Evolutionary conservation across 1,284 basidiomycete species (phyloP), one percentile per base, ranked within the genome.

Genomic region (Ustilago loliicola): DNA sequence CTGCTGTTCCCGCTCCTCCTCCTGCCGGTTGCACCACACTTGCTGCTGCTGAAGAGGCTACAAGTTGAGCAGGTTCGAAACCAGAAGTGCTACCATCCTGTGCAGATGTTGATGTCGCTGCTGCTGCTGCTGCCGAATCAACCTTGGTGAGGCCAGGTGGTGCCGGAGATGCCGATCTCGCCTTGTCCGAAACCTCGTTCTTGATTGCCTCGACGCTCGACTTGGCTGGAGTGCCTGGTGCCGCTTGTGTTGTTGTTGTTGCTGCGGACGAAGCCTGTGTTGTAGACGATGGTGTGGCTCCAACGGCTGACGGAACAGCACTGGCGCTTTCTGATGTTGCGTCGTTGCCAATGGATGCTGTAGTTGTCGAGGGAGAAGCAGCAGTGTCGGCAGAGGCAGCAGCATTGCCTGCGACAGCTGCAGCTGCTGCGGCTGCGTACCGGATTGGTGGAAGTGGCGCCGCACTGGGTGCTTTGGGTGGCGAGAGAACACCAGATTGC

Each of bases 351-450:
- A 63, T 70, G n/a, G 68, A 63, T 40, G 60, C 69, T 13, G 69
- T 70, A 1, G 66, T 52, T 15, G 77, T 66, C 30, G 75, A 63
- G 36, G 78, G 67, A 23, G 65, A 70, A 19, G 73, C 62, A 2
- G 70, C 56, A n/a, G 56, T 19, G 17, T 67, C 56, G 21, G 67
- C 64, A 2, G 66, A 62, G 15, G 77, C 77, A 56, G 66, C 69
- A 1, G 74, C 69, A n/a, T 62, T 69, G 1, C 53, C 54, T 27
- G 79, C 74, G 0, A 84, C 79, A 0, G 93, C 94, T 0, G 94
- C 94, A 0, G 94, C 95, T 2, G 95, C 95, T 0, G 94, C 95
- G 9, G 94, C 91, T 36, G 96, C 93, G 84, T 98, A 98, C 57
- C 93, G 90, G 83, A 96, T 94, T 1, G 90, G 89, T 29, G 94